Conservation (phyloP, 768 basidiomycete genomes). For the Serendipita indica region DNA sequence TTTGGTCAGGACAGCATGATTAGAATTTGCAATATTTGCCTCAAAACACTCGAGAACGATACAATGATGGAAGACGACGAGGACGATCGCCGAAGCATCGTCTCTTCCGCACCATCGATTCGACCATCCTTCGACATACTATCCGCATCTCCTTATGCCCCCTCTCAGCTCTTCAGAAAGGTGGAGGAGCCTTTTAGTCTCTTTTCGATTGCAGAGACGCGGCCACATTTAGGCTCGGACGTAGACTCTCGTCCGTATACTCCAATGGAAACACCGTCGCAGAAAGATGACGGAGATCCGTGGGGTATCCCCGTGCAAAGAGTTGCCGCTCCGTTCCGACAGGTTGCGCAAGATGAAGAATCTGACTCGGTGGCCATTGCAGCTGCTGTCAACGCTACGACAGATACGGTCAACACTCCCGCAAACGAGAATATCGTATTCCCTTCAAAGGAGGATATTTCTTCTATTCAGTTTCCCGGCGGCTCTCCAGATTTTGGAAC, state of each 20-base stretch:
- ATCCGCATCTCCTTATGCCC: slow-evolving; percentile 76
- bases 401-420: slow-evolving; percentile 20
- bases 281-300: too few relatives aligned
- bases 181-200: slow-evolving; percentile 66
- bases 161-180: slow-evolving; percentile 68
- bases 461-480: slow-evolving; percentile 68
- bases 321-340: slow-evolving; percentile 59
- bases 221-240: slow-evolving; percentile 35
- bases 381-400: slow-evolving; percentile 9
- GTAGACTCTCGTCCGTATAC: slow-evolving; percentile 38
- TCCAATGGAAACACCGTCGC: slow-evolving; percentile 22
- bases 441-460: slow-evolving; percentile 41
- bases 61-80: slow-evolving; percentile 61
- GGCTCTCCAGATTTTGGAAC: slow-evolving; percentile 53
- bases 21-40: slow-evolving; percentile 86
- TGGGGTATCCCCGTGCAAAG: slow-evolving; percentile 16
- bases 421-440: slow-evolving; percentile 22
- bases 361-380: slow-evolving; percentile 25
- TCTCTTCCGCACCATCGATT: slow-evolving; percentile 51
- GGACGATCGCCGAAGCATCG: slow-evolving; percentile 56
- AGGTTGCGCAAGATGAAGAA: slow-evolving; percentile 63
- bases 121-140: slow-evolving; percentile 30
- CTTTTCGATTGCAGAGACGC: slow-evolving; percentile 70
- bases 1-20: slow-evolving; percentile 95
- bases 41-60: slow-evolving; percentile 79